Evolutionary conservation across 768 basidiomycete species (phyloP).

Genomic region (Neoboletus subvelutipes): DNA sequence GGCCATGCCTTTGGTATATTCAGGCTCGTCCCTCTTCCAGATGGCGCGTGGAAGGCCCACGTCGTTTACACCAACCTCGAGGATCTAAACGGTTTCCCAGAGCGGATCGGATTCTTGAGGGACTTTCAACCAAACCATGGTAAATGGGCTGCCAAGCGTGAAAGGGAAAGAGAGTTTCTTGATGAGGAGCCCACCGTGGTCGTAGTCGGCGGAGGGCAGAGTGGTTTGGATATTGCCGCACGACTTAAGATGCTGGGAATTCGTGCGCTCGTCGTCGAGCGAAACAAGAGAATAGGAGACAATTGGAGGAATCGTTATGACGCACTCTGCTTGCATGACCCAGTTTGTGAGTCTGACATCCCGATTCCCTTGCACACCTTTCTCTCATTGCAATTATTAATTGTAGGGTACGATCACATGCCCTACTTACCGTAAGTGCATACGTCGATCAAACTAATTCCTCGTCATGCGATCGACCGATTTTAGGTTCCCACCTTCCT

Average conservation of each 20-base stretch:
- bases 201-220: conserved; percentile 51
- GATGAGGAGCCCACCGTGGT: conserved; percentile 52
- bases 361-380: neutral
- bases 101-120: conserved; percentile 44
- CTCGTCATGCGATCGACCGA: neutral
- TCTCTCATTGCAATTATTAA: neutral
- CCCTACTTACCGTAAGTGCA: conserved; percentile 54
- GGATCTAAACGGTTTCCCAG: conserved; percentile 45
- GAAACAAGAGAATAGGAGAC: conserved; percentile 29
- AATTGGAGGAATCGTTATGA: conserved; percentile 33
- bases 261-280: conserved; percentile 24
- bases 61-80: conserved; percentile 52
- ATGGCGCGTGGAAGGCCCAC: conserved; percentile 48
- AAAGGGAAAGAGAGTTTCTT: conserved; percentile 27
- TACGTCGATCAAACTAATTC: neutral
- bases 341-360: conserved; percentile 27
- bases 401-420: conserved; percentile 46
- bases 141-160: conserved; percentile 32
- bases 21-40: conserved; percentile 44
- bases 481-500: conserved; percentile 53
- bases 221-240: conserved; percentile 58
- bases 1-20: conserved; percentile 44
- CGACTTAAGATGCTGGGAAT: conserved; percentile 40
- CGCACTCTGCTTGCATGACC: conserved; percentile 33
- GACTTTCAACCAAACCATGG: conserved; percentile 37